Base-by-base conservation (phyloP, 306 rosid species). In the Malus sylvestris region DNA sequence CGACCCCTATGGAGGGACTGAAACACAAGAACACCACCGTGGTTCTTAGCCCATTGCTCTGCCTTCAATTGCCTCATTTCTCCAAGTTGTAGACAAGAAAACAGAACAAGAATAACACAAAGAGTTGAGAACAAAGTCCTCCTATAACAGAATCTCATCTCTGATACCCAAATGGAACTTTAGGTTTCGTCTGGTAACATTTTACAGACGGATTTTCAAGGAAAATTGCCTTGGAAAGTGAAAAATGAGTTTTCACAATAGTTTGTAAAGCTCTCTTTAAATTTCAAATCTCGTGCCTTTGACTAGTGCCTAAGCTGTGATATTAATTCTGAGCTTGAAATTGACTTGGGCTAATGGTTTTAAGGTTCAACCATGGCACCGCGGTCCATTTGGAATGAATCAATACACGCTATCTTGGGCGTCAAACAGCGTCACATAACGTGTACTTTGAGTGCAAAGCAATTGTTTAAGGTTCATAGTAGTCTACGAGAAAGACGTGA, bases 1-100 rank as follows among this genome's bases (percentile, higher is more conserved):
- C 78, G 57, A 3, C 91, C 91, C 49, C 79, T 83, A 32, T 75
- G 86, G 71, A 91, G 86, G 15, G 75, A 19, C 51, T 84, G 84
- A 70, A 86, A 53, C 27, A 81, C 64, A 60, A 83, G 70, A 20
- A 65, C 83, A 67, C 83, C 79, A 14, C 83, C 79, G 72, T 81
- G 33, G 74, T 67, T 63, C 83, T 66, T 63, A 1, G 72, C 22
- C 89, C 85, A 85, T 25, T 45, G 35, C n/a, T 88, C 52, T 45
- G 52, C 52, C 4, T 45, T 45, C 52, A 45, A 45, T 45, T 45
- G 16, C 52, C 18, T 45, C 52, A 13, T 45, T 45, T 45, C 52
- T 13, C 52, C 52, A 45, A 45, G 16, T 12, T 45, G 52, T 15
- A 12, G 18, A 45, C 52, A 45, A 45, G 18, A 45, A 12, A 45